Base-by-base conservation (phyloP, 2,329 filamentous ascomycete species). In the Decorospora gaudefroyi region DNA sequence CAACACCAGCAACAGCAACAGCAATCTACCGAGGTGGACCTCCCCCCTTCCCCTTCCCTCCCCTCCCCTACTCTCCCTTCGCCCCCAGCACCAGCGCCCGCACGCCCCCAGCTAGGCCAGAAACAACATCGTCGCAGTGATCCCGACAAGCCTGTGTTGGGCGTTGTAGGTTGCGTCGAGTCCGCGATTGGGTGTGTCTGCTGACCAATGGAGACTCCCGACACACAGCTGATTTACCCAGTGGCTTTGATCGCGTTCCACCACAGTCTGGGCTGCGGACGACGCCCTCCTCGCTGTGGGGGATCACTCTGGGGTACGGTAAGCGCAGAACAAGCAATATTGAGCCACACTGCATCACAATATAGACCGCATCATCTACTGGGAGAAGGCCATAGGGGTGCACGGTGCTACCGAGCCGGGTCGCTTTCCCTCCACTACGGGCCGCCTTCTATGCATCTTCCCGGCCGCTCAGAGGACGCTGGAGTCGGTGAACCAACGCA, bases 241-340 rank as follows among this genome's bases (percentile, higher is more conserved):
- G 35, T 50, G 52, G 43, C 46, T 42, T 51, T 48, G 35, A 35
- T 51, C 25, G 49, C 23, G 52, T 62, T 53, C 35, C 59, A 62
- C 59, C 15, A 37, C 55, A 55, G 56, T 33, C 46, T 42, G 33
- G 42, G n/a, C 50, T 46, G 44, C 35, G 21, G 31, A 49, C 28
- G 21, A 44, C 45, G 36, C 41, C 22, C 27, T 46, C 35, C 39
- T 29, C 41, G 19, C 43, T 51, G 56, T 52, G 56, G 58, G 51
- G 54, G 49, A 38, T 38, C 44, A 39, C 42, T 51, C 55, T 51
- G 59, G 57, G 55, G 55, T 55, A 59, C 49, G 42, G 36, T 32
- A 47, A 35, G 49, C 27, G 21, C 52, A 35, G 34, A 48, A 51
- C 32, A 53, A 46, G 49, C 54, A 59, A 46, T 37, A 17, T 40